Percentiles rank a stretch among this genome's conserved stretches.
phyloP scores from a whole-genome alignment of 441 rosid genomes.

The Macaranga tanarius region DNA sequence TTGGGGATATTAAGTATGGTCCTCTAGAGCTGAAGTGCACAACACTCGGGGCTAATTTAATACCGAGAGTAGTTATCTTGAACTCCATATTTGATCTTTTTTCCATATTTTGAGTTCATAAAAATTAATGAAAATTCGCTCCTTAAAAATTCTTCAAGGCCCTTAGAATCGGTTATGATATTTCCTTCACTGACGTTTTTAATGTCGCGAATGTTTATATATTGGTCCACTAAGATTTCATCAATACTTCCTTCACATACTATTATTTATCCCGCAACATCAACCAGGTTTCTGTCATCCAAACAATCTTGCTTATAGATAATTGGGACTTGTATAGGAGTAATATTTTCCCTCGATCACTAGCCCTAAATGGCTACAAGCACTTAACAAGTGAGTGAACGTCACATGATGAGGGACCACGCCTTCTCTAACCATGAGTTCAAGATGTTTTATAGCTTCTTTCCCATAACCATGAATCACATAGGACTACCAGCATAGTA shows the following conservation, averaged over 20 bases:
- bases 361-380: slow-evolving; percentile 74
- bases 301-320: slow-evolving; percentile 55
- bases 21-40: slow-evolving; percentile 79
- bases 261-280: slow-evolving; percentile 54
- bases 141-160: slow-evolving; percentile 54
- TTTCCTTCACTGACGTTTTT: slow-evolving; percentile 61
- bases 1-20: slow-evolving; percentile 53
- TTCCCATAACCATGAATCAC: slow-evolving; percentile 78
- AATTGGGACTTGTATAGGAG: slow-evolving; percentile 30
- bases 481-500: slow-evolving; percentile 70
- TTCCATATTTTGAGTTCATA: slow-evolving; percentile 39
- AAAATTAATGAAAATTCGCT: slow-evolving; percentile 57
- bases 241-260: slow-evolving; percentile 48
- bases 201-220: slow-evolving; percentile 46
- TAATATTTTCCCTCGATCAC: slow-evolving; percentile 50
- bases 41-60: slow-evolving; percentile 60
- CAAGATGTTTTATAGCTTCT: slow-evolving; percentile 60
- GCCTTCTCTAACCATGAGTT: slow-evolving; percentile 61
- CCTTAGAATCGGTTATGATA: slow-evolving; percentile 51
- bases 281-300: slow-evolving; percentile 32
- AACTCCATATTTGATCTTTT: slow-evolving; percentile 37
- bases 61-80: slow-evolving; percentile 51
- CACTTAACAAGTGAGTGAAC: slow-evolving; percentile 72
- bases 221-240: slow-evolving; percentile 32
- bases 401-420: slow-evolving; percentile 73